These are phyloP conservation scores for Alternaria angustiovoidea DNA, from an alignment of 2,329 filamentous ascomycete genomes.

Conservation along the genomic window DNA sequence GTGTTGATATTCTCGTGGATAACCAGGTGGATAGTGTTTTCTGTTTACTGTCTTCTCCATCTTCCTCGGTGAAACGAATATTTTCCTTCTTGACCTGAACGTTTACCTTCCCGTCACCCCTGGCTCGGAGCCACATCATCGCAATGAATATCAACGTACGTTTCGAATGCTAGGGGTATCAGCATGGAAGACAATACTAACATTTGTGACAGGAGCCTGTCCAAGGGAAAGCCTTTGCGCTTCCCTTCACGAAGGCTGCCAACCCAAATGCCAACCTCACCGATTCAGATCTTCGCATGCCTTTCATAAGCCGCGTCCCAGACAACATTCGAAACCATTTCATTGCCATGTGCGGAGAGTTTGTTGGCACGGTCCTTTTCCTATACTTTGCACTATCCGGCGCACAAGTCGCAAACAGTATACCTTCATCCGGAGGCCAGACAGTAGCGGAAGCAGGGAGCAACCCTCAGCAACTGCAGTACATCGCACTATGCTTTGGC, in stretches of 20 bases:
- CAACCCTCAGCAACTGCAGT: conserved; percentile 50
- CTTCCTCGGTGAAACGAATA: background rate
- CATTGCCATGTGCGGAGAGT: conserved; percentile 45
- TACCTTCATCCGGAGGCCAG: conserved; percentile 27
- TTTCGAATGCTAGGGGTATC: background rate
- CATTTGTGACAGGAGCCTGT: conserved; percentile 13
- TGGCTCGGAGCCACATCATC: background rate
- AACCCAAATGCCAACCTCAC: conserved; percentile 16
- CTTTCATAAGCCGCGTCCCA: conserved; percentile 16
- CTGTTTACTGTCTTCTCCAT: background rate
- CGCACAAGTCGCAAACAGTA: conserved; percentile 51
- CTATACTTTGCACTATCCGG: conserved; percentile 52
- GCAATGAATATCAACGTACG: conserved; percentile 4
- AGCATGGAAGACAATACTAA: background rate
- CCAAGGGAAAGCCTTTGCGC: conserved; percentile 22
- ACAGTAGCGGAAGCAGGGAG: conserved; percentile 32
- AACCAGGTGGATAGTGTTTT: fast-evolving
- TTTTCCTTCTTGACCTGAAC: background rate
- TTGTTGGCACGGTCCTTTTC: conserved; percentile 52
- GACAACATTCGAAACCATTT: conserved; percentile 25
- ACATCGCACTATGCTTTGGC: conserved; percentile 51
- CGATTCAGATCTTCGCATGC: conserved; percentile 21
- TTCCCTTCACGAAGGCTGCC: conserved; percentile 25
- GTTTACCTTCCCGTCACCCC: background rate
- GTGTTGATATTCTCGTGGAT: background rate